Base-by-base conservation (phyloP, 768 basidiomycete genomes). In the Naematelia encephala region DNA sequence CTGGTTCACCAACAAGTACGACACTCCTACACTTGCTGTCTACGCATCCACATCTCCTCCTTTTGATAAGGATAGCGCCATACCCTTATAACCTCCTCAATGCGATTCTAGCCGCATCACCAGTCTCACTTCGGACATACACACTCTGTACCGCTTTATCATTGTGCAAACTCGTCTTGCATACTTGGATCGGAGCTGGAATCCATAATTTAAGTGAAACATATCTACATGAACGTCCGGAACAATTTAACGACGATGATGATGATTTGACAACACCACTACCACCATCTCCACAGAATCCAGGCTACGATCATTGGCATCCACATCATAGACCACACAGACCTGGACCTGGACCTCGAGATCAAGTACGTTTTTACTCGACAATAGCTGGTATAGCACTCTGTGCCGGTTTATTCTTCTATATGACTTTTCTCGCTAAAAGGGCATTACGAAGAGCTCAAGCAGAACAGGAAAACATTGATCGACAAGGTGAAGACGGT, bases 1-100 rank as follows among this genome's bases (percentile, higher is more conserved):
- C 34, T 39, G 34, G 34, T 39, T 85, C 88, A 0, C 79, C 82
- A 50, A 85, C 86, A 11, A 83, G 93, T 72, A 86, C 84, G 64
- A 87, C 90, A 48, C 88, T 89, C 57, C 86, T 94, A 10, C 83
- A 86, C 30, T 91, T 91, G 22, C 87, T 96, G 65, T 90, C 93
- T 79, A 85, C 86, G 77, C 85, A 87, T 52, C 91, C 91, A 0
- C 86, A 86, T 69, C 82, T 96, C 3, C 84, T 96, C 19, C 91
- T 94, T 80, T 84, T 94, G 60, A 89, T 96, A 67, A 87, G 92
- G 51, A 82, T 92, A 55, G 91, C 72, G 11, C 73, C 75, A 22
- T 75, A 77, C 57, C 74, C 78, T 11, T 79, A 78, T 80, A 94
- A 94, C 79, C 88, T 94, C 70, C 90, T 94, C 86, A 96, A 94